Evolutionary conservation across 2,329 filamentous ascomycete genomes (phyloP).

Genomic region (Pestalotiopsis sp.): DNA sequence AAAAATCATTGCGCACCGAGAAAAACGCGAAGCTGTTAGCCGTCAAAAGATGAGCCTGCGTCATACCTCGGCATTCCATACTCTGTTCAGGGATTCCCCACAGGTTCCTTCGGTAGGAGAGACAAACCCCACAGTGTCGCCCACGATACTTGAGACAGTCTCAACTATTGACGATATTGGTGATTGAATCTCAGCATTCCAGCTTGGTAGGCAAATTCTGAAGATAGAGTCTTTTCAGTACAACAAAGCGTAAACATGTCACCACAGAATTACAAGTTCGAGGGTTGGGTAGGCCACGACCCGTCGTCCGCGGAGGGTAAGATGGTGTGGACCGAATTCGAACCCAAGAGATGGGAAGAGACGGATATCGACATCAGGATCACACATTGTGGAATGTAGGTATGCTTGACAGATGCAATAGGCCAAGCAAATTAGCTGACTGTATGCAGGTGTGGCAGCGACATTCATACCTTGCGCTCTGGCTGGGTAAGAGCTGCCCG

Average conservation of each 20-base stretch:
- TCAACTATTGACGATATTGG: background rate
- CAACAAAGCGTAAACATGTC: slow-evolving; percentile 6
- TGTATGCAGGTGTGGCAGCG: slow-evolving; percentile 38
- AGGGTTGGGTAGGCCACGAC: slow-evolving; percentile 17
- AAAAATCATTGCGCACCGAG: too few relatives aligned
- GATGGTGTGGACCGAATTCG: slow-evolving; percentile 33
- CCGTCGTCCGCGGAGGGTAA: slow-evolving; percentile 14
- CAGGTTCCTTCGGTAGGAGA: background rate
- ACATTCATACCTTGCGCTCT: slow-evolving; percentile 46
- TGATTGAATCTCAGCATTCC: too few relatives aligned
- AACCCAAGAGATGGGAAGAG: slow-evolving; percentile 49
- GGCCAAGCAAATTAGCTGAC: background rate
- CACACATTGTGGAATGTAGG: slow-evolving; percentile 47
- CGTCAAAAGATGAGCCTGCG: background rate
- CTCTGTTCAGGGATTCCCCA: slow-evolving; percentile 4
- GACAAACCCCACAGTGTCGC: background rate
- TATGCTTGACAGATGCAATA: background rate
- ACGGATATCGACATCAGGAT: slow-evolving; percentile 51
- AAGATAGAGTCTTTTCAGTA: background rate
- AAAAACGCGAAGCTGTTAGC: too few relatives aligned
- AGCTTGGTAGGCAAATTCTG: background rate
- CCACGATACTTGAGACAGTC: background rate
- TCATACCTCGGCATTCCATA: slow-evolving; percentile 9
- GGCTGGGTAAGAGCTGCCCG: slow-evolving; percentile 23
- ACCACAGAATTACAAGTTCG: slow-evolving; percentile 15